Percentiles rank a stretch among this genome's conserved stretches.
Evolutionary conservation across 2,329 filamentous ascomycete species (phyloP).

Genomic region (Stagonosporopsis chrysanthemi): DNA sequence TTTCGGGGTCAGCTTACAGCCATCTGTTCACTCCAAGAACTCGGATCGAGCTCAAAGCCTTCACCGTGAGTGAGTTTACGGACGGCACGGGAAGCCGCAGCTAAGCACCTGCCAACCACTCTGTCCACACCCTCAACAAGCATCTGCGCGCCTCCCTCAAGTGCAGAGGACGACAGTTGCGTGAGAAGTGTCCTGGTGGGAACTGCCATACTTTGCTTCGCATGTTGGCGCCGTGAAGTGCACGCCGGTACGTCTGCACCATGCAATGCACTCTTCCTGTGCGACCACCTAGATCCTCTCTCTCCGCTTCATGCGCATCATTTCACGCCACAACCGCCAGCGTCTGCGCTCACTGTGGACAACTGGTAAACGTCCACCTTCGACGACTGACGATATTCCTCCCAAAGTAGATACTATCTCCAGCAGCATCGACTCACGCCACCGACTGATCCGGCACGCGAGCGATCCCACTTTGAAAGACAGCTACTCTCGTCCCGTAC

Average conservation of each 20-base stretch:
- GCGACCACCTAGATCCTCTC: conserved; percentile 24
- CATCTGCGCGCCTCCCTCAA: conserved; percentile 4
- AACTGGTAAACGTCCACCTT: conserved; percentile 24
- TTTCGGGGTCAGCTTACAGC: background rate
- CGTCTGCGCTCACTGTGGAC: conserved; percentile 27
- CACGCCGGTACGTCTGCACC: conserved; percentile 14
- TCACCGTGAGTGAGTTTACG: conserved; percentile 10
- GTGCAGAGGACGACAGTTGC: conserved; percentile 2
- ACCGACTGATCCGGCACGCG: conserved; percentile 26
- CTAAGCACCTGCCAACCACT: conserved; percentile 6
- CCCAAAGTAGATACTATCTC: conserved; percentile 22
- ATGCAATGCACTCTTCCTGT: conserved; percentile 25
- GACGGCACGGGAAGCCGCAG: conserved; percentile 11
- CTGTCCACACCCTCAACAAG: conserved; percentile 5
- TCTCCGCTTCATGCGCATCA: conserved; percentile 25
- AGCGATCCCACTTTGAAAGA: conserved; percentile 18
- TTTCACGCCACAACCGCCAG: conserved; percentile 27
- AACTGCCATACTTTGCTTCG: conserved; percentile 14
- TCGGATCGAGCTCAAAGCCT: background rate
- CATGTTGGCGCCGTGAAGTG: conserved; percentile 12
- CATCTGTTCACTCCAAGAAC: background rate
- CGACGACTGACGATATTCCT: conserved; percentile 41
- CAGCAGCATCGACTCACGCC: conserved; percentile 6
- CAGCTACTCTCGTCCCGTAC: conserved; percentile 5
- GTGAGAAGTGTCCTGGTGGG: conserved; percentile 12